Evolutionary conservation across 345 rosid genomes (phyloP), one percentile per base, ranked within the genome.

Genomic region (Physaria fendleri): DNA sequence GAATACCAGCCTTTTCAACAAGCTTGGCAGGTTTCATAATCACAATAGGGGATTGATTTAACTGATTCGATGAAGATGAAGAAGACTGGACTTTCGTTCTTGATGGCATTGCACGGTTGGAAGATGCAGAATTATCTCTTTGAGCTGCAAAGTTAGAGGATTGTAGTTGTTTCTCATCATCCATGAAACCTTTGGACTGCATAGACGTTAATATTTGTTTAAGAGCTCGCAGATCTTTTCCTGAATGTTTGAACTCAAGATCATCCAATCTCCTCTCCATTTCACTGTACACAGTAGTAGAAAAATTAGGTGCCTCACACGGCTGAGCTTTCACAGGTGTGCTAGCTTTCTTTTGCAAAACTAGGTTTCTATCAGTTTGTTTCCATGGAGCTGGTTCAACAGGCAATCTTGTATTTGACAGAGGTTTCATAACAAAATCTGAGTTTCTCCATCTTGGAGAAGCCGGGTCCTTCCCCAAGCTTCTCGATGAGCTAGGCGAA

Each of bases 341-440:
- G 52, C 29, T 47, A 25, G 73, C 74, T 45, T 77, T 69, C 76
- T 79, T 86, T 27, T 75, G 85, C 63, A 65, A 65, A 40, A 62
- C 45, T 44, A 58, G 76, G 70, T 66, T 69, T 53, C 81, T 82
- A 42, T 84, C 87, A 51, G 27, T 39, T 66, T 86, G 94, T 75
- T 76, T 88, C 99, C 97, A 85, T 5, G 94, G 99, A 47, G 95
- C 97, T 68, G 84, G 76, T 71, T 88, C 99, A 75, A 79, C 77
- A 13, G 99, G 94, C 72, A 70, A 69, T 71, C 80, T 78, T n/a
- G n/a, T n/a, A 22, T 22, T 22, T 4, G 4, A 2, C 24, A 22
- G 24, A 22, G 2, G 2, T 2, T 22, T 22, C 2, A 22, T 22
- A 49, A 76, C 63, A 66, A 81, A 65, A 68, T 88, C 89, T 15